These are phyloP conservation scores for Lentinula novae-zelandiae DNA, from an alignment of 1,284 basidiomycete species.

Conservation along the genomic window DNA sequence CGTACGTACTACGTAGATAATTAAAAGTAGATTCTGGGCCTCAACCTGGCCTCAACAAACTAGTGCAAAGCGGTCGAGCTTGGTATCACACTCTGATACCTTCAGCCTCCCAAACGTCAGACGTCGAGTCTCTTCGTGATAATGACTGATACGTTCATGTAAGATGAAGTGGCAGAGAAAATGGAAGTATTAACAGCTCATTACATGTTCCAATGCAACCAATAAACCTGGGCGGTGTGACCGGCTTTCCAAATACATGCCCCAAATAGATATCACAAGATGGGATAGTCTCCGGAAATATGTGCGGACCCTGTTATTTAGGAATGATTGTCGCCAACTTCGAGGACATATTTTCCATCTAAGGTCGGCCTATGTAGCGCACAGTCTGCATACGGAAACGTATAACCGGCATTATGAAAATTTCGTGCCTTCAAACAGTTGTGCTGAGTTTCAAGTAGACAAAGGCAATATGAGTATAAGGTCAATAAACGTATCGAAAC, in stretches of 20 bases:
- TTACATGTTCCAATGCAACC: too few species aligned
- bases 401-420: slow-evolving; percentile 4
- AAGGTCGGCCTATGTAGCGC: background rate
- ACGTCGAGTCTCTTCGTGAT: background rate
- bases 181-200: too few species aligned
- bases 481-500: slow-evolving; percentile 1
- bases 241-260: slow-evolving; percentile 2
- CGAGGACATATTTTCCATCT: slow-evolving; percentile 12
- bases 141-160: too few species aligned
- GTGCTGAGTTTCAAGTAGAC: background rate
- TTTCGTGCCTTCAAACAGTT: background rate
- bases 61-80: slow-evolving; percentile 6
- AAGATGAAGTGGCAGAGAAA: too few species aligned
- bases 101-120: slow-evolving; percentile 10
- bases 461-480: slow-evolving; percentile 12
- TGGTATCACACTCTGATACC: slow-evolving; percentile 9
- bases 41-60: too few species aligned
- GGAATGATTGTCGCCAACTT: slow-evolving; percentile 3
- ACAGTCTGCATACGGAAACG: background rate
- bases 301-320: slow-evolving; percentile 7
- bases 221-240: too few species aligned
- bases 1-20: too few species aligned
- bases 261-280: slow-evolving; percentile 9
- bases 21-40: too few species aligned
- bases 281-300: slow-evolving; percentile 2